These are phyloP conservation scores for Antonospora locustae DNA, from an alignment of 371 early-diverging fungal genomes.

Conservation along the genomic window DNA sequence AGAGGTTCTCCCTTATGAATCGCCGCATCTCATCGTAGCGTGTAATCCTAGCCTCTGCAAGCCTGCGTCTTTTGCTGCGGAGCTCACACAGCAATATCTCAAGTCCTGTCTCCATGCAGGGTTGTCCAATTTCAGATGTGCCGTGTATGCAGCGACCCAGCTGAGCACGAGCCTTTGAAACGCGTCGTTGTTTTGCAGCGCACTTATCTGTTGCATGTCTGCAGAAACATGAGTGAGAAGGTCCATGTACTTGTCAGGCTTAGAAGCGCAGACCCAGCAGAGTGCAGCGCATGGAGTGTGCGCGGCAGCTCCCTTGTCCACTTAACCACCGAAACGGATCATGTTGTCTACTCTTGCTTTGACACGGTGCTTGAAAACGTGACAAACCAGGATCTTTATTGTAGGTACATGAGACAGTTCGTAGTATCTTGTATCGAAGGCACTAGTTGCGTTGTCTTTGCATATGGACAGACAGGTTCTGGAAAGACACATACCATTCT, in stretches of 20 bases:
- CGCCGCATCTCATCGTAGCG: too few species aligned
- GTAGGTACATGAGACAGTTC: conserved; percentile 3
- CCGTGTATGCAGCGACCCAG: too few species aligned
- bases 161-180: too few species aligned
- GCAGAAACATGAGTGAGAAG: conserved; percentile 2
- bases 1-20: too few species aligned
- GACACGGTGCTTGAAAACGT: not conserved
- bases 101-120: too few species aligned
- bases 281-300: not conserved
- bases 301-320: conserved; percentile 6
- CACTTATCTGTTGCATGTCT: too few species aligned
- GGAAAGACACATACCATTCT: conserved; percentile 55
- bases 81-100: too few species aligned
- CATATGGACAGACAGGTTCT: conserved; percentile 54
- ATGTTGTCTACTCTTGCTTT: conserved; percentile 6
- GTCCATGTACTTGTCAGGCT: conserved; percentile 12
- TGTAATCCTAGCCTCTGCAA: too few species aligned
- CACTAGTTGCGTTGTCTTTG: conserved; percentile 44
- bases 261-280: not conserved
- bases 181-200: too few species aligned
- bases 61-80: too few species aligned
- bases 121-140: too few species aligned
- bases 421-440: conserved; percentile 10
- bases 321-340: not conserved
- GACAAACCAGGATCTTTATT: conserved; percentile 9